Evolutionary conservation across 1,284 basidiomycete genomes (phyloP), one percentile per base, ranked within the genome.

Genomic region (Fomitopsis pinicola): DNA sequence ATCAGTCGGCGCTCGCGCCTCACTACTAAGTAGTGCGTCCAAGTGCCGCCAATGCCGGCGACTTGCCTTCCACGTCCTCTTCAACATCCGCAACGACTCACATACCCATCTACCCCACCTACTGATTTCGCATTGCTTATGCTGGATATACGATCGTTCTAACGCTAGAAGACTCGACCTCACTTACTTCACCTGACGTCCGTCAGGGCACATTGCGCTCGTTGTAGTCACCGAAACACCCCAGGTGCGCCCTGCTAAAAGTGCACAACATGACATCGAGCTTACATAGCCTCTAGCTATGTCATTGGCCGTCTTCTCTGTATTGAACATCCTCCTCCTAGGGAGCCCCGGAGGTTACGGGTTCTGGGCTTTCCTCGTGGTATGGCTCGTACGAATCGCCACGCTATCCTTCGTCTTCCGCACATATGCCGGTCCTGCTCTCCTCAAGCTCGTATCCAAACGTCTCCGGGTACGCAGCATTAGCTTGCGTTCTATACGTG

Each of bases 401-500:
- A 78, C 81, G 5, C 73, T 88, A 64, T 81, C 80, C 19, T 77
- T 89, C 44, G 67, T 88, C 58, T 77, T 86, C 59, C 80, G 88
- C 58, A 85, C 83, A 1, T 87, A 86, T 69, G 75, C 91, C 61
- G 79, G 82, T 2, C 89, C 89, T 58, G 85, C 81, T 71, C 72
- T 87, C 48, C 77, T 91, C 30, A 76, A 79, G 54, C 78, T 79
- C 44, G 73, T 85, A 60, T 87, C 86, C 10, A 80, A 78, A 54
- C 86, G 84, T 65, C 76, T 91, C 62, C 84, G 84, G 22, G 79
- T 90, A 35, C 81, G 85, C 46, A 90, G 87, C 68, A 80, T 91
- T 60, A 91, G 90, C 69, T 75, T 89, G 46, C 82, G 88, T 58
- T 92, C 90, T 28, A 84, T 92, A 64, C 84, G 88, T 53, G 89